Evolutionary conservation across 2,329 filamentous ascomycete genomes (phyloP).

Genomic region (Ceratocystis variospora): DNA sequence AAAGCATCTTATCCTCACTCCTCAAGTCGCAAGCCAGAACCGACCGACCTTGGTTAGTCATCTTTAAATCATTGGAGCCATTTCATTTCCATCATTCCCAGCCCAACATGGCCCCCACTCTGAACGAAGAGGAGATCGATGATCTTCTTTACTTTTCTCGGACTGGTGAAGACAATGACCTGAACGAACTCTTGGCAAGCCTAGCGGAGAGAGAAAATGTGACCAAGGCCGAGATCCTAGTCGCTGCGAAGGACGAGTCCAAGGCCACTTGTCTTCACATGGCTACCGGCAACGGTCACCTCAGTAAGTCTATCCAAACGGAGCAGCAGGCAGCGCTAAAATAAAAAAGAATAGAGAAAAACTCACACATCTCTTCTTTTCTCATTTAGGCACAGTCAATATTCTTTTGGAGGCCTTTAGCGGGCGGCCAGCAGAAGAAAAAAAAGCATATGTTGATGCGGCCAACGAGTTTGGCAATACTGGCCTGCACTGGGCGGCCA

Average conservation of each 20-base stretch:
- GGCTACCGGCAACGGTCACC: conserved; percentile 79
- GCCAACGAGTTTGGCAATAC: conserved; percentile 80
- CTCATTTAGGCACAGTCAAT: conserved; percentile 31
- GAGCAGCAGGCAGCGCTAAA: not conserved
- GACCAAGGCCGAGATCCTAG: conserved; percentile 49
- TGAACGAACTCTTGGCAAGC: conserved; percentile 44
- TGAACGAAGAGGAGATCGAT: conserved; percentile 71
- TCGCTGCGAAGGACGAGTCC: conserved; percentile 56
- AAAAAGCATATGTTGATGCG: conserved; percentile 46
- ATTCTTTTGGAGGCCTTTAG: conserved; percentile 33
- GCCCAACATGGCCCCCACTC: conserved; percentile 34
- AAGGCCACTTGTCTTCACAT: conserved; percentile 81
- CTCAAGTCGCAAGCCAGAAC: not conserved
- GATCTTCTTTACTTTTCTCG: conserved; percentile 83
- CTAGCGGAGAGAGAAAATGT: conserved; percentile 49
- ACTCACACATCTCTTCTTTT: conserved; percentile 3
- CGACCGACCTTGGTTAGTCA: not conserved
- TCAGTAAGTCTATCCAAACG: conserved; percentile 39
- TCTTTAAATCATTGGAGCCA: conserved; percentile 11
- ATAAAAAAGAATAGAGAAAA: not conserved
- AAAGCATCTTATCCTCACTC: conserved; percentile 9
- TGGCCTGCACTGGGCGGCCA: conserved; percentile 80
- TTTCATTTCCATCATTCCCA: not conserved
- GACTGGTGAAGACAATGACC: conserved; percentile 57
- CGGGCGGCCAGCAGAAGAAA: conserved; percentile 27